phyloP scores from a whole-genome alignment of 441 rosid genomes.

The Mallotus repandus region DNA sequence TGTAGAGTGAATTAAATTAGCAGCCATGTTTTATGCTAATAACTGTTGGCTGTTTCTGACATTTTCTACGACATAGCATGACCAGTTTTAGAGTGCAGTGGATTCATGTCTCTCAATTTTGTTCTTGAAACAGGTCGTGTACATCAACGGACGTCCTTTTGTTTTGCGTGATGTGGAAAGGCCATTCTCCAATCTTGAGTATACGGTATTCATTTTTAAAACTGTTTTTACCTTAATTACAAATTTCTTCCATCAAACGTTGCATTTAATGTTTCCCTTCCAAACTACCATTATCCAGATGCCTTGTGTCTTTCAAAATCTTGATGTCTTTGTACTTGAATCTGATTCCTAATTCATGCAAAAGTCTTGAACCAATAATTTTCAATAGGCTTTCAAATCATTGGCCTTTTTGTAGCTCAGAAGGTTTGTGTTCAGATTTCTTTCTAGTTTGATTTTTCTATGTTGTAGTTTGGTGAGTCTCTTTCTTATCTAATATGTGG shows the following conservation, averaged over 20 bases:
- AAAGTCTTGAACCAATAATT: not conserved
- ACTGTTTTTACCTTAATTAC: not conserved
- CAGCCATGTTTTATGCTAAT: not conserved
- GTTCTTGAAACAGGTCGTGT: conserved; percentile 65
- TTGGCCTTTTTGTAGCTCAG: not conserved
- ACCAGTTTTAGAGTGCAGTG: not conserved
- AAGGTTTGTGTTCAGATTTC: not conserved
- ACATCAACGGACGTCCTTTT: conserved; percentile 96
- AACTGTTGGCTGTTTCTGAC: not conserved
- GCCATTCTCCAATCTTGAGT: conserved; percentile 97
- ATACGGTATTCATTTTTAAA: conserved; percentile 54
- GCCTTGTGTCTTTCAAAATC: not conserved
- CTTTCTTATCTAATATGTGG: conserved; percentile 1
- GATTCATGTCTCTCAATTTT: not conserved
- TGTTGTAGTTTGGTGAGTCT: not conserved
- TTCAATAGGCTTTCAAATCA: not conserved
- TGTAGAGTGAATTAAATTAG: not conserved
- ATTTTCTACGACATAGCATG: not conserved
- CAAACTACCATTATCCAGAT: not conserved
- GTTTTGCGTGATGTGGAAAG: conserved; percentile 96
- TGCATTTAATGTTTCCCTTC: not conserved
- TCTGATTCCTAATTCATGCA: not conserved
- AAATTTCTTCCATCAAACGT: not conserved
- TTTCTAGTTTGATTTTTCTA: conserved; percentile 1
- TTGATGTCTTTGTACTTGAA: not conserved